Base-by-base conservation (phyloP, 139 green algal genomes). In the Pleodorina starrii region DNA sequence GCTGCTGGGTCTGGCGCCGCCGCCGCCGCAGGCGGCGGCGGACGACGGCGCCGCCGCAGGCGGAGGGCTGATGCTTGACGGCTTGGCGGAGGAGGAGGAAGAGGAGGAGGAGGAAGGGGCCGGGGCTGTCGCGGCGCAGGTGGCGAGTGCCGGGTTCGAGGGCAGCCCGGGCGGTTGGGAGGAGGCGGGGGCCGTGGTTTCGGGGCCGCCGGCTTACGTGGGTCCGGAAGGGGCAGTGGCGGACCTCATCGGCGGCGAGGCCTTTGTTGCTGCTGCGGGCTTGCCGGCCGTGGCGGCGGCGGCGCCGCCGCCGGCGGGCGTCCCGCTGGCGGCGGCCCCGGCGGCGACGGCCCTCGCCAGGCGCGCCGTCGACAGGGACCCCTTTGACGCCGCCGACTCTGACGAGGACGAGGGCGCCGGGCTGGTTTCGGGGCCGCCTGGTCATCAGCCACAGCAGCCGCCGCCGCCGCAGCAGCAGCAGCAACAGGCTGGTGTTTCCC, bases 321-420 rank as follows among this genome's bases (percentile, higher is more conserved):
- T 57, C 11, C 48, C 48, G 10, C 11, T 57, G 1, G 69, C 38
- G 19, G 69, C 38, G 3, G 36, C 12, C 14, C 5, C 69, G n/a
- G 69, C 69, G 38, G 32, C 66, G 6, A 17, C 75, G 11, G 44
- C 76, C 10, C 7, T 71, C 23, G 42, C 19, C 5, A 16, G 42
- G 40, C 57, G 29, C 11, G 43, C 59, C 5, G 2, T 44, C 32
- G 14, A 29, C 7, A 6, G 43, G 1, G 82, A 88, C 32, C 82
- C 82, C 23, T 88, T 88, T 50, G 63, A 88, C 32, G 82, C 63
- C 0, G 82, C 42, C 32, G 66, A 80, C 44, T 40, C 82, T 25
- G 82, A 88, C 44, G 82, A n/a, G n/a, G n/a, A 80, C 0, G 82
- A 88, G 11, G 63, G 27, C 63, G 63, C 29, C 63, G 63, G 21